Evolutionary conservation across 441 rosid genomes (phyloP), one percentile per base, ranked within the genome.

Genomic region (Euphorbia corollata): DNA sequence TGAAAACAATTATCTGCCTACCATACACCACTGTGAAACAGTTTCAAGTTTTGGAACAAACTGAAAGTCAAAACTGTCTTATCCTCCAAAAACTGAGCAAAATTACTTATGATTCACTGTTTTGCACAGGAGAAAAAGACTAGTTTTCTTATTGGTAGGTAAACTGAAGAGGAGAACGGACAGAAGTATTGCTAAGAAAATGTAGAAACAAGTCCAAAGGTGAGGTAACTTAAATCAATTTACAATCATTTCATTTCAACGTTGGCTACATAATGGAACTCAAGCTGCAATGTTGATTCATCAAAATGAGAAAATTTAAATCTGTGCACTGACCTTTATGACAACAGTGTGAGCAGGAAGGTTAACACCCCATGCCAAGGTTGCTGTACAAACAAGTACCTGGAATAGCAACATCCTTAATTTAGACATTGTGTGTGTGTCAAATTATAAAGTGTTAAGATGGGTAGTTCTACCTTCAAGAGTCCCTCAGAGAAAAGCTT

Each of bases 361-460:
- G 83, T 94, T 94, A 61, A 94, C 99, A 71, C 99, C 99, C 99
- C 99, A 94, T 16, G 99, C 97, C 81, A 94, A 83, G 75, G 99
- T 94, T 80, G 99, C 97, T 38, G 99, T 91, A 83, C 99, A 94
- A 78, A 94, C 96, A 75, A 94, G 96, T 68, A 91, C 93, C 99
- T 94, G 83, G 68, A 81, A 71, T 55, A 63, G 68, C 65, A 78
- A 73, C 68, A 73, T 30, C 59, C 66, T 73, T 58, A 58, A 50
- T 63, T 66, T 50, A 61, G 16, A 56, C 71, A 27, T 27, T 27
- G 64, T 18, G 56, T 54, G 50, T 57, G 30, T 60, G 59, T 65
- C 54, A 69, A 68, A 60, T 57, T n/a, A 61, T 60, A 47, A 64
- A 71, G 39, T 34, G 64, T 50, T 60, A 78, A 65, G 57, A 65